A percentile compares a stretch with the other conserved stretches of the same genome.
Evolutionary conservation across 2,329 filamentous ascomycete species (phyloP).

Genomic region (Leptographium procerum): DNA sequence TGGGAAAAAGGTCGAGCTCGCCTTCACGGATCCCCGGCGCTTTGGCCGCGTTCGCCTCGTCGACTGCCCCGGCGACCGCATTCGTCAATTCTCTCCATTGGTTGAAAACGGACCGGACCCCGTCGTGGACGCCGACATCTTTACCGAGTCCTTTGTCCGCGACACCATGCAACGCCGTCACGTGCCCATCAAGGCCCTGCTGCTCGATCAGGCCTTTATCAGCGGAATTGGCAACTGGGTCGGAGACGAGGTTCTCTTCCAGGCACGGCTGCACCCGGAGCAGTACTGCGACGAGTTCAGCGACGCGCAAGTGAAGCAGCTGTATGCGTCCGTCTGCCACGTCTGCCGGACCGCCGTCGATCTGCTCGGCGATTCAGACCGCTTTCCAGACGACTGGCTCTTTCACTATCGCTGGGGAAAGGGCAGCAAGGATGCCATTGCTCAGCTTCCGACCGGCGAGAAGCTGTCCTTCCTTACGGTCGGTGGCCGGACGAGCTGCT

Average conservation of each 20-base stretch:
- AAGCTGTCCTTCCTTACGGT: conserved; percentile 81
- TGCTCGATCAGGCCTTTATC: conserved; percentile 80
- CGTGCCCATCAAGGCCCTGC: conserved; percentile 78
- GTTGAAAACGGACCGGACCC: conserved; percentile 93
- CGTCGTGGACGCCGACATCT: conserved; percentile 63
- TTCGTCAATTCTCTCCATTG: conserved; percentile 65
- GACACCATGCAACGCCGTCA: conserved; percentile 61
- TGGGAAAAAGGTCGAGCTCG: conserved; percentile 41
- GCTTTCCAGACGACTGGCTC: conserved; percentile 80
- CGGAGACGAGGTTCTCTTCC: conserved; percentile 84
- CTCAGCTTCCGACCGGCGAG: conserved; percentile 67
- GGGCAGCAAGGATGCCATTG: conserved; percentile 59
- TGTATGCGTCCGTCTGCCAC: conserved; percentile 64
- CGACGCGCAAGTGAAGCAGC: conserved; percentile 55
- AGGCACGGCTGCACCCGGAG: conserved; percentile 81
- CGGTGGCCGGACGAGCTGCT: conserved; percentile 81
- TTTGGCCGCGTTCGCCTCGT: conserved; percentile 73
- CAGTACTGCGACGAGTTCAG: conserved; percentile 79
- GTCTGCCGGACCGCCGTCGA: conserved; percentile 74
- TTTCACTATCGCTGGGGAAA: conserved; percentile 87
- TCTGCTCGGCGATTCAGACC: conserved; percentile 65
- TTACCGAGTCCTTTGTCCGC: conserved; percentile 68
- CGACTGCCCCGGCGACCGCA: conserved; percentile 64
- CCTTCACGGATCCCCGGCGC: conserved; percentile 75
- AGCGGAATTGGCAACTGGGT: conserved; percentile 98